Conservation (phyloP, 1,284 basidiomycete genomes). For the Tilletia caries region DNA sequence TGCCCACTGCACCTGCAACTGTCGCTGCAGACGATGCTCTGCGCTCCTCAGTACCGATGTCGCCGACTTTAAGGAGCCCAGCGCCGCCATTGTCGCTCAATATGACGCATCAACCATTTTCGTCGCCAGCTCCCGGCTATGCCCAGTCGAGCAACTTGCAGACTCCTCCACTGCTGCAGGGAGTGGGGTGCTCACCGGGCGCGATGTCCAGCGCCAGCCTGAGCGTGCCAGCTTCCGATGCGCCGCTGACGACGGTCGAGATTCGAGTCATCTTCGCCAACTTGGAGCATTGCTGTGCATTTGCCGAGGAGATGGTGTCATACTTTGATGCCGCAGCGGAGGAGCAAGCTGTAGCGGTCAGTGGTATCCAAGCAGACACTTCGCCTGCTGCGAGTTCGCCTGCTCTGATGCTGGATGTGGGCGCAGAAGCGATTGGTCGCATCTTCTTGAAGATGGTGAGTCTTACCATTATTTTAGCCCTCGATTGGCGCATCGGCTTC, state of each 20-base stretch:
- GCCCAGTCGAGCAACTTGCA: neutral
- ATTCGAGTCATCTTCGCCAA: constrained; percentile 74
- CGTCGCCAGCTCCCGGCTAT: constrained; percentile 2
- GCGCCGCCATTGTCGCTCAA: constrained; percentile 7
- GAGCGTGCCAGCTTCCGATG: constrained; percentile 22
- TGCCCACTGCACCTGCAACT: neutral
- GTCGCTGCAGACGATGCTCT: neutral
- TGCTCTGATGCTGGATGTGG: constrained; percentile 7
- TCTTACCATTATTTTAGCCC: constrained; percentile 16
- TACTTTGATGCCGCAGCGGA: constrained; percentile 3
- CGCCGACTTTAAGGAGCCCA: neutral
- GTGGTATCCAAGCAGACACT: neutral
- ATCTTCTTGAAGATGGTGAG: constrained; percentile 71
- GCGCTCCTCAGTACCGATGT: neutral
- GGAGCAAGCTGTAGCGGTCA: neutral
- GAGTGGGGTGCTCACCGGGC: constrained; percentile 55
- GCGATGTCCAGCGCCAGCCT: constrained; percentile 7
- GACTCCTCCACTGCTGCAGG: neutral
- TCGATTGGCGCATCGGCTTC: neutral
- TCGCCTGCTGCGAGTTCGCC: neutral
- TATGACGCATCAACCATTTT: no score
- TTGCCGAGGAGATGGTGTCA: constrained; percentile 65
- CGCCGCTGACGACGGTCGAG: constrained; percentile 67
- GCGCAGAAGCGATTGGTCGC: constrained; percentile 67
- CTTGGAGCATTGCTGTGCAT: constrained; percentile 68